phyloP scores from a whole-genome alignment of 805 yeast species.

The Wickerhamomyces kurtzmanii region DNA sequence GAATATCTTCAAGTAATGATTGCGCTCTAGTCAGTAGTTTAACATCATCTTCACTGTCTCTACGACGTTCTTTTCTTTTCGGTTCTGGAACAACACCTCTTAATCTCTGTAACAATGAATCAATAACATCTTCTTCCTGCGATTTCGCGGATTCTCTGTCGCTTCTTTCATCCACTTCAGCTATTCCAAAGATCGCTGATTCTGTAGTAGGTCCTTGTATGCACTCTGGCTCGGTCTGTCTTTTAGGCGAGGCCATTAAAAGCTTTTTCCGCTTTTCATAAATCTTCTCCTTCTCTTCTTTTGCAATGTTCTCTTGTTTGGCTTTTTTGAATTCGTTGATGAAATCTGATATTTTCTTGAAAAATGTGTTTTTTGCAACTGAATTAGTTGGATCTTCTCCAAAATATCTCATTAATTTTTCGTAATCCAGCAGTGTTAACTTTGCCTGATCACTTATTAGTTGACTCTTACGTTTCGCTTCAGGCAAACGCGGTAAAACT shows the following conservation, averaged over 20 bases:
- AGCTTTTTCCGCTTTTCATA: constrained; percentile 69
- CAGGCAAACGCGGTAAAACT: constrained; percentile 59
- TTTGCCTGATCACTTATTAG: constrained; percentile 54
- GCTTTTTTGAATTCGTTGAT: constrained; percentile 73
- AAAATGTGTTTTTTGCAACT: constrained; percentile 58
- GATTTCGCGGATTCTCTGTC: constrained; percentile 8
- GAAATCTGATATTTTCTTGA: constrained; percentile 72
- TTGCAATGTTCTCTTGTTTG: constrained; percentile 62
- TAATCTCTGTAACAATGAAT: constrained; percentile 71
- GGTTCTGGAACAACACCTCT: constrained; percentile 63
- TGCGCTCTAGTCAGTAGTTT: constrained; percentile 16
- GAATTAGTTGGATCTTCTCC: constrained; percentile 84
- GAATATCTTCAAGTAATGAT: constrained; percentile 15
- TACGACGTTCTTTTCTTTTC: constrained; percentile 13
- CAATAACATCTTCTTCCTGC: constrained; percentile 47
- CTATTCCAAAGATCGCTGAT: background rate
- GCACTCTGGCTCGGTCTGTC: constrained; percentile 9
- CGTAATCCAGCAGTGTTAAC: constrained; percentile 55
- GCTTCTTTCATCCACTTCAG: constrained; percentile 17
- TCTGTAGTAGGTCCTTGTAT: constrained; percentile 2
- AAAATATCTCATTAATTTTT: constrained; percentile 65
- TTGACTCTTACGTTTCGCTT: constrained; percentile 63
- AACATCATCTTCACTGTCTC: too few relatives aligned
- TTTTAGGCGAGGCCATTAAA: constrained; percentile 26
- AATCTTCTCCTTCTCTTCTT: constrained; percentile 74